phyloP scores from a whole-genome alignment of 2,329 filamentous ascomycete species.

The Geosmithia flava region DNA sequence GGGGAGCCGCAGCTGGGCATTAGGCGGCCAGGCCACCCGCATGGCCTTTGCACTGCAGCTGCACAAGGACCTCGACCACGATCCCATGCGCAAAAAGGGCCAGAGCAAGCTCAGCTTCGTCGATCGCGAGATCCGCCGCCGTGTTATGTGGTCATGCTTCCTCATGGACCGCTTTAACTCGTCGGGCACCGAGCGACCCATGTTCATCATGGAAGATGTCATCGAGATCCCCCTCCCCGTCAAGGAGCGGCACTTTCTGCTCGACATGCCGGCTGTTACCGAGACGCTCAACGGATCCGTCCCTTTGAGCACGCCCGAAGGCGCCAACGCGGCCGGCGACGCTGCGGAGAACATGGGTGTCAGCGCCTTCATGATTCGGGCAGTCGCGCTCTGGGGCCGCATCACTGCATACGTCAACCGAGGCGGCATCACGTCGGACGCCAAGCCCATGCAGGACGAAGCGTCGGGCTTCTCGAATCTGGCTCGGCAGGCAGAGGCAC shows the following conservation, averaged over 20 bases:
- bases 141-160: slow-evolving; percentile 98
- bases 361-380: slow-evolving; percentile 76
- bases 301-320: slow-evolving; percentile 46
- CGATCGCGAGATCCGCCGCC: slow-evolving; percentile 81
- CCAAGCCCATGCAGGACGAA: slow-evolving; percentile 66
- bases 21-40: slow-evolving; percentile 86
- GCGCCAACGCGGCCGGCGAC: slow-evolving; percentile 46
- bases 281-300: slow-evolving; percentile 68
- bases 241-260: slow-evolving; percentile 77
- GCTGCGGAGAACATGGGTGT: slow-evolving; percentile 87
- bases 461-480: slow-evolving; percentile 67
- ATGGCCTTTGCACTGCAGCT: slow-evolving; percentile 96
- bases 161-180: slow-evolving; percentile 97
- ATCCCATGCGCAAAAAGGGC: slow-evolving; percentile 54
- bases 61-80: slow-evolving; percentile 80
- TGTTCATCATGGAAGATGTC: slow-evolving; percentile 81
- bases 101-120: slow-evolving; percentile 68
- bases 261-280: slow-evolving; percentile 81
- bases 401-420: slow-evolving; percentile 86
- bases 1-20: slow-evolving; percentile 88
- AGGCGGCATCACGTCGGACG: slow-evolving; percentile 70
- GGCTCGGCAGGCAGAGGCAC: slow-evolving; percentile 56
- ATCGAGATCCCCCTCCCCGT: slow-evolving; percentile 84
- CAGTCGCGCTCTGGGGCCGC: slow-evolving; percentile 79
- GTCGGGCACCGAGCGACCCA: slow-evolving; percentile 82